phyloP scores from a whole-genome alignment of 352 stramenopile species.

The Pythium dissimile region DNA sequence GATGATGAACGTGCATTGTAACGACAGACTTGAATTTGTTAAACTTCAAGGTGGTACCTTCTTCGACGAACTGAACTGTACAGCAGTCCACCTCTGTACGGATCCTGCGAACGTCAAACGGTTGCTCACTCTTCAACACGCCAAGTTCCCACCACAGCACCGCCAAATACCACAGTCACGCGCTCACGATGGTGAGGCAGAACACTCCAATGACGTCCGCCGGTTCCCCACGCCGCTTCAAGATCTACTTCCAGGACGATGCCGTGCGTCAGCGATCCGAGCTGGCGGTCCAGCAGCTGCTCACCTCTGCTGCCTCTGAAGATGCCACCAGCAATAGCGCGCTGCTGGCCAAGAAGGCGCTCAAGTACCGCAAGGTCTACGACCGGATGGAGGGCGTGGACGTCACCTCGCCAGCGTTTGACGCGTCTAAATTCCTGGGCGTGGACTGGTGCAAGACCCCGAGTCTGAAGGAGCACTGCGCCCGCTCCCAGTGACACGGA shows the following conservation, averaged over 20 bases:
- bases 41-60: too few species aligned
- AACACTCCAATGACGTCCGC: too few species aligned
- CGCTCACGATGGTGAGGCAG: too few species aligned
- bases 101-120: too few species aligned
- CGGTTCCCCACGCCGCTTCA: conserved; percentile 1
- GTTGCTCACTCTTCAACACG: too few species aligned
- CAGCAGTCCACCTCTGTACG: too few species aligned
- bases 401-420: conserved; percentile 38
- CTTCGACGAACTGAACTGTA: too few species aligned
- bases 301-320: background rate
- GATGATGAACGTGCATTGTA: too few species aligned
- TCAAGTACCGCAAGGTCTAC: conserved; percentile 27
- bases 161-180: too few species aligned
- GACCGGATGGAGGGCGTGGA: conserved; percentile 17
- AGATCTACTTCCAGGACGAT: conserved; percentile 3
- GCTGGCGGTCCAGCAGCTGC: background rate
- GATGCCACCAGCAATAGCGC: background rate
- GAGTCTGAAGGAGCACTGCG: background rate
- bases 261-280: background rate
- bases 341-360: conserved; percentile 11
- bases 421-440: conserved; percentile 51
- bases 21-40: too few species aligned
- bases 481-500: background rate
- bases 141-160: too few species aligned
- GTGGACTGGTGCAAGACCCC: conserved; percentile 32